Percentiles rank a stretch among this genome's conserved stretches.
Conservation (phyloP, 2,329 filamentous ascomycete genomes). For the Arthrobotrys iridis region DNA sequence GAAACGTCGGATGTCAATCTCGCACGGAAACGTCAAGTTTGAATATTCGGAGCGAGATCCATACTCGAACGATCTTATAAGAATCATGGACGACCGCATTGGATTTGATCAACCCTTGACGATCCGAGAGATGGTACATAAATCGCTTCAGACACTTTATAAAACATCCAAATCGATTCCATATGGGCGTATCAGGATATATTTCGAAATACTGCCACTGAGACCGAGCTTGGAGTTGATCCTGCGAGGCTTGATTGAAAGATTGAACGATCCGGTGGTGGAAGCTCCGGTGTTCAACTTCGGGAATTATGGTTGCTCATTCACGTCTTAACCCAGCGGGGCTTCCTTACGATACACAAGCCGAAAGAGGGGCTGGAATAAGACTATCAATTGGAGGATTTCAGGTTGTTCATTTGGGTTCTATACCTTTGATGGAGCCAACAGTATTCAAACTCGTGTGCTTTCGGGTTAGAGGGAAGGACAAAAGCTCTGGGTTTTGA, state of each 20-base stretch:
- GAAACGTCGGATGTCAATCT: not conserved
- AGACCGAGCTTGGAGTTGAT: not conserved
- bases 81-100: not conserved
- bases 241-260: not conserved
- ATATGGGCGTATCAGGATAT: not conserved
- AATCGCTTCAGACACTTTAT: not conserved
- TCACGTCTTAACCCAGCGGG: not conserved
- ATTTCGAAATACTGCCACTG: not conserved
- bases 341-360: not conserved
- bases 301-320: not conserved
- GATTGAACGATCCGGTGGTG: not conserved
- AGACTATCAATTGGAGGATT: not conserved
- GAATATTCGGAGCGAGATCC: not conserved
- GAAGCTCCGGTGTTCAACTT: not conserved
- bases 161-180: not conserved
- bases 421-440: too few relatives aligned
- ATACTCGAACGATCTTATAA: not conserved
- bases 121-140: not conserved
- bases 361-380: not conserved
- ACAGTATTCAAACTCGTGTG: too few relatives aligned
- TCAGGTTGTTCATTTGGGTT: too few relatives aligned
- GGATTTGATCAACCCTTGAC: constrained; percentile 1
- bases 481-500: too few relatives aligned
- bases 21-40: not conserved
- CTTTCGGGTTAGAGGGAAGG: too few relatives aligned